A percentile compares a stretch with the other conserved stretches of the same genome.
Conservation (phyloP, 768 basidiomycete genomes). For the Leccinum longicurvipes region DNA sequence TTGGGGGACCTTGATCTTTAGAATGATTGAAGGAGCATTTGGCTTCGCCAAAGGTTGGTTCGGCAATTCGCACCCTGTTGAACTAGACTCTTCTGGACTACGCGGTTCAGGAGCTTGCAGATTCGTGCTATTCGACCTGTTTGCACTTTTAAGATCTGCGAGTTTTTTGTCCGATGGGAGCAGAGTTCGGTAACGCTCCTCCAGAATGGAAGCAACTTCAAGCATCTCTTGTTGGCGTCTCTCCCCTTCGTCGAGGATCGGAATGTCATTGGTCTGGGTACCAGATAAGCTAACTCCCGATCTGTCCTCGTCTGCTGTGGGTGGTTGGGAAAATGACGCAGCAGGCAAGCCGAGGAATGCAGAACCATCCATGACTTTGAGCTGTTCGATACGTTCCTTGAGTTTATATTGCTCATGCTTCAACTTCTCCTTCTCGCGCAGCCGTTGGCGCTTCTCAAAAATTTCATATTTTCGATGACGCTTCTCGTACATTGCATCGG, state of each 20-base stretch:
- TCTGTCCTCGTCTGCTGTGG: constrained; percentile 22
- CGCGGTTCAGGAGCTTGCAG: constrained; percentile 14
- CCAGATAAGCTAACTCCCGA: constrained; percentile 32
- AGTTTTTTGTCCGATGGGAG: constrained; percentile 61
- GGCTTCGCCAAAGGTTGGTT: constrained; percentile 16
- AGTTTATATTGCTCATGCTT: constrained; percentile 91
- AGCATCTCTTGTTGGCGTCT: constrained; percentile 73
- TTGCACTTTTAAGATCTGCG: constrained; percentile 31
- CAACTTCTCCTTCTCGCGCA: constrained; percentile 88
- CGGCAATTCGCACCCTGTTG: constrained; percentile 6
- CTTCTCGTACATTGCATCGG: constrained; percentile 76
- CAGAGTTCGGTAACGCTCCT: constrained; percentile 71
- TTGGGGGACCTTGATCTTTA: constrained; percentile 36
- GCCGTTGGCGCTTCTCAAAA: constrained; percentile 79
- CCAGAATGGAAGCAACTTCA: constrained; percentile 58
- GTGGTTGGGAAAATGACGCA: constrained; percentile 47
- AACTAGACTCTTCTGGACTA: constrained; percentile 14
- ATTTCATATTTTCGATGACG: constrained; percentile 85
- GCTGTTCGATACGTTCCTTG: constrained; percentile 83
- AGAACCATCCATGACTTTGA: constrained; percentile 66
- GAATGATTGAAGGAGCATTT: constrained; percentile 25
- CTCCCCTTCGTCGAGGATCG: constrained; percentile 60
- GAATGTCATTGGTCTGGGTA: constrained; percentile 36
- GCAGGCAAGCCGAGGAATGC: constrained; percentile 66
- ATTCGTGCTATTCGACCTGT: constrained; percentile 13